Base-by-base conservation (phyloP, 306 rosid species). In the Pyrus communis region DNA sequence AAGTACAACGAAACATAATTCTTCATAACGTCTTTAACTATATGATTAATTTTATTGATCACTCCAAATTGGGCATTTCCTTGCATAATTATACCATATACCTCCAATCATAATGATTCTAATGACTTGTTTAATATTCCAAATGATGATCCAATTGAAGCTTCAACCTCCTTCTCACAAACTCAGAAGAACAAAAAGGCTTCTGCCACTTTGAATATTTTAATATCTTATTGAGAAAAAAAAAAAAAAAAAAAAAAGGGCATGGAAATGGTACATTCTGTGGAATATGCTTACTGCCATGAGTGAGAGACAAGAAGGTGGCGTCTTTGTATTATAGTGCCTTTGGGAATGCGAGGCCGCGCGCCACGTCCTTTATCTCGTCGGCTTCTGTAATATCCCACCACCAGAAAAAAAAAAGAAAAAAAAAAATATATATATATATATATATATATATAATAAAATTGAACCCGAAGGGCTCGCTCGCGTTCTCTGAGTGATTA, bases 341-440 rank as follows among this genome's bases (percentile, higher is more conserved):
- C 46, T 59, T 21, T 14, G 21, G 38, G 19, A 55, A 66, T 70
- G 85, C 89, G 78, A 85, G 62, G 79, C 69, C 70, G 71, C 77
- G 88, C 92, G 92, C 96, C 93, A 88, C 93, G 85, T 91, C 87
- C 86, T 30, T 72, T 54, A 4, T 11, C 31, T 60, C 58, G 77
- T 74, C 77, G 15, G 9, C 12, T 35, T 35, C 17, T 21, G 9
- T 10, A 21, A 66, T 35, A 21, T 33, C 25, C 43, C 19, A 60
- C 55, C 55, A 43, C 22, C 28, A 72, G 28, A 15, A 35, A 35
- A 42, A 10, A 40, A 30, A 30, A 30, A n/a, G n/a, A 25, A 25
- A 25, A 25, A 25, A 25, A 25, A 25, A 25, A 25, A 25, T 25
- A 25, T 25, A 25, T 25, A 25, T 25, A 25, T 25, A 25, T 25